Conservation (phyloP, 768 basidiomycete genomes). For the Sporobolomyces phaffii region DNA sequence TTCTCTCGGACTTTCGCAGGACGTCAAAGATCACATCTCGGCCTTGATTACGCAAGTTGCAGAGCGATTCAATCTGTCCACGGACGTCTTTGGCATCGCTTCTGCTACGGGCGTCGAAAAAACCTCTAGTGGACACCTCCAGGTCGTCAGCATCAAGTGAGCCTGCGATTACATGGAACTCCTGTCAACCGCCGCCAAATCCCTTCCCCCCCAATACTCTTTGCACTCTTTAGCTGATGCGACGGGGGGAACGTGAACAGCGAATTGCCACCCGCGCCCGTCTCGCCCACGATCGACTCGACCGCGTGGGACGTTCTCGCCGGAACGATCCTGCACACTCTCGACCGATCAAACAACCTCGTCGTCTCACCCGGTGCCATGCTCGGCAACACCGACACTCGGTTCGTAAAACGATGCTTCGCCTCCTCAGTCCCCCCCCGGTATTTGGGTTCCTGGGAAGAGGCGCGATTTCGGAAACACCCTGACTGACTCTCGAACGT, state of each 20-base stretch:
- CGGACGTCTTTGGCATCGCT: background rate
- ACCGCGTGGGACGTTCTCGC: conserved; percentile 40
- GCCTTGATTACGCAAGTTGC: background rate
- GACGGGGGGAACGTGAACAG: too few relatives aligned
- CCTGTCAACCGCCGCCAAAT: too few relatives aligned
- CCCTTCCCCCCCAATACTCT: too few relatives aligned
- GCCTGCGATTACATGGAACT: too few relatives aligned
- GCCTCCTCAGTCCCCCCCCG: too few relatives aligned
- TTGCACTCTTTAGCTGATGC: too few relatives aligned
- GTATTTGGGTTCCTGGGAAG: too few relatives aligned
- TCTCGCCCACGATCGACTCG: background rate
- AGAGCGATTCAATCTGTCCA: background rate
- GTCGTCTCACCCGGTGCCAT: conserved; percentile 46
- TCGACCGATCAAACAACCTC: conserved; percentile 41
- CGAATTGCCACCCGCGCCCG: conserved; percentile 7
- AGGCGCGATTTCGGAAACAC: too few relatives aligned
- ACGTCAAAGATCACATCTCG: background rate
- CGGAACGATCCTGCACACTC: conserved; percentile 45
- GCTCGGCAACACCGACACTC: conserved; percentile 47
- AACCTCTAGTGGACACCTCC: conserved; percentile 41
- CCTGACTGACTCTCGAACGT: too few relatives aligned
- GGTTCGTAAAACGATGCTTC: background rate
- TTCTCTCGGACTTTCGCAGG: background rate
- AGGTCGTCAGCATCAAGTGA: conserved; percentile 33
- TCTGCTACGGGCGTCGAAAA: conserved; percentile 36